Evolutionary conservation across 257 asterid species (phyloP).

Genomic region (Voacanga thouarsii): DNA sequence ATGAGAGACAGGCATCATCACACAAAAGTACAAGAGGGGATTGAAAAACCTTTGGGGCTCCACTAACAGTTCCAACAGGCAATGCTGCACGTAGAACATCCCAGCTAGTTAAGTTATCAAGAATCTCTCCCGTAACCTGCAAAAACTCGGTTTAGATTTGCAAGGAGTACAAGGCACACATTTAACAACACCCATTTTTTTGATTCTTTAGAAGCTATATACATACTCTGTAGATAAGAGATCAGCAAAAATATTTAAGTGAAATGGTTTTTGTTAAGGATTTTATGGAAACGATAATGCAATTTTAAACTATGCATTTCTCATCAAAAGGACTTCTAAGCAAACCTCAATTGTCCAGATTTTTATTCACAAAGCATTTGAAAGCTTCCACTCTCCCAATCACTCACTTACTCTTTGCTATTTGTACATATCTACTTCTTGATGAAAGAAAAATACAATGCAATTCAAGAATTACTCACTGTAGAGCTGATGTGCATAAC

Average conservation of each 20-base stretch:
- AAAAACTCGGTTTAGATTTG: constrained; percentile 8
- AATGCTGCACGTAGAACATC: constrained; percentile 95
- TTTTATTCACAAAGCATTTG: not conserved
- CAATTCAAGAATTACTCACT: constrained; percentile 40
- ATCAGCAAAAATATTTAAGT: not conserved
- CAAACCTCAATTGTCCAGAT: not conserved
- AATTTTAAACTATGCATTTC: not conserved
- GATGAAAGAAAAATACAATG: not conserved
- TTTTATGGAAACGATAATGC: not conserved
- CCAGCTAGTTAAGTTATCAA: constrained; percentile 78
- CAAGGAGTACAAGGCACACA: not conserved
- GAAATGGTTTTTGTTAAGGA: not conserved
- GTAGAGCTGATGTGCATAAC: constrained; percentile 99
- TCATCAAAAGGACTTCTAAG: not conserved
- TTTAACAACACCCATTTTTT: constrained; percentile 12
- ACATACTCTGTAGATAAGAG: not conserved
- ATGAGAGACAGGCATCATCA: constrained; percentile 12
- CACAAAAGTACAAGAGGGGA: constrained; percentile 8
- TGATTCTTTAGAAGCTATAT: not conserved
- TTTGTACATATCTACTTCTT: not conserved
- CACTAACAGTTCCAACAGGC: constrained; percentile 99
- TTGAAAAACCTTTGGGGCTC: constrained; percentile 91
- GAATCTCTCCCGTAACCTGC: constrained; percentile 88
- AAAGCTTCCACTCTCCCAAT: not conserved
- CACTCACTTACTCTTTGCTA: not conserved